Conservation (phyloP, 306 rosid species). For the Comarum palustre region DNA sequence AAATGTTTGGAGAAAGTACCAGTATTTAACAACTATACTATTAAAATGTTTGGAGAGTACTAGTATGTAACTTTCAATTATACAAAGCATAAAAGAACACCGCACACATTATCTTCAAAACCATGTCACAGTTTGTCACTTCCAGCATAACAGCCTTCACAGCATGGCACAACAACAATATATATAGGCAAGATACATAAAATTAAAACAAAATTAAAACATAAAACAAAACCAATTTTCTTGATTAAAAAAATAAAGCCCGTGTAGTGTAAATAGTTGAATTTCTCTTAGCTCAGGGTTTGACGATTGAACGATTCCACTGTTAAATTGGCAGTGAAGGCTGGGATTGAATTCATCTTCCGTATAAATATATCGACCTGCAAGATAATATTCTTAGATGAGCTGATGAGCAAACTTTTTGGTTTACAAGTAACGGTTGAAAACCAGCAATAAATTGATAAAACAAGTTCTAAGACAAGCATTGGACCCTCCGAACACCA, state of each 20-base stretch:
- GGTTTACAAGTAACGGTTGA: constrained; percentile 6
- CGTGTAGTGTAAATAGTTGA: neutral
- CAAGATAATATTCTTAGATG: constrained; percentile 18
- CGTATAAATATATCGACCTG: constrained; percentile 88
- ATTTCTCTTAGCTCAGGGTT: constrained; percentile 52
- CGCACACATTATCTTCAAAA: neutral
- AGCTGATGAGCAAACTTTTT: constrained; percentile 10
- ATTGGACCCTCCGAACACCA: neutral
- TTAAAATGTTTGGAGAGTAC: neutral
- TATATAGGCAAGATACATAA: neutral
- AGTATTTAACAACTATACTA: too few relatives aligned
- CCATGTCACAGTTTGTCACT: too few relatives aligned
- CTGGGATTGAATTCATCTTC: constrained; percentile 92
- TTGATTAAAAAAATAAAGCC: neutral
- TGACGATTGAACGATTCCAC: constrained; percentile 92
- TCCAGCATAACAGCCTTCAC: neutral
- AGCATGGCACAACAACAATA: neutral
- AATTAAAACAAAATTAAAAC: neutral
- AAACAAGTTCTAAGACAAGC: neutral
- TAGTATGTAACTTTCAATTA: too few relatives aligned
- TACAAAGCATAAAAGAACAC: neutral
- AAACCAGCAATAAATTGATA: neutral
- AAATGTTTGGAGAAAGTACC: too few relatives aligned
- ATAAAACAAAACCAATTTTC: neutral
- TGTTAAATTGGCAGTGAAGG: constrained; percentile 92